Evolutionary conservation across 2,329 filamentous ascomycete genomes (phyloP).

Genomic region (Botrytis cinerea): DNA sequence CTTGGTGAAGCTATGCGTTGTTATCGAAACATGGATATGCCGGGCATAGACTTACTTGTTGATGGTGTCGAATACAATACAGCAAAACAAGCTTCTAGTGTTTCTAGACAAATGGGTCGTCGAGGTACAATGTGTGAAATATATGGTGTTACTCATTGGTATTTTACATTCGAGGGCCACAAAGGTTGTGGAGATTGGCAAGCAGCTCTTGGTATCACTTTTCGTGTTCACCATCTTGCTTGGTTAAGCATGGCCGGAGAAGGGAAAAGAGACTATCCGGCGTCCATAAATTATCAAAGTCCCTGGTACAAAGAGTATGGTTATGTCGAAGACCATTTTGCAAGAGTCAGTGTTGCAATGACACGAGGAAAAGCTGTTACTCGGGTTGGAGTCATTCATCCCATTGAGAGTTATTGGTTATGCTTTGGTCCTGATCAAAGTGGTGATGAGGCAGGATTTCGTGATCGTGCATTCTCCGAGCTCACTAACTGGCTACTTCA

Average conservation of each 20-base stretch:
- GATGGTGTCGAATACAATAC: slow-evolving; percentile 43
- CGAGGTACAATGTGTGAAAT: slow-evolving; percentile 41
- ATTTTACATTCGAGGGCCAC: slow-evolving; percentile 42
- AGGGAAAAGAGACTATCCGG: slow-evolving; percentile 42
- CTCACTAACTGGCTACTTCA: slow-evolving; percentile 39
- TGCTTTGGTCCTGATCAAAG: slow-evolving; percentile 40
- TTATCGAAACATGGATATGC: slow-evolving; percentile 40
- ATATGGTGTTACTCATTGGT: slow-evolving; percentile 42
- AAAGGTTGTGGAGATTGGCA: slow-evolving; percentile 44
- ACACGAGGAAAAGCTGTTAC: slow-evolving; percentile 40
- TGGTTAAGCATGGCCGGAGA: slow-evolving; percentile 43
- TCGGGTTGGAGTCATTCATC: slow-evolving; percentile 41
- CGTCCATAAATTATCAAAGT: slow-evolving; percentile 42
- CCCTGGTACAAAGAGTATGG: slow-evolving; percentile 43
- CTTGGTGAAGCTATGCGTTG: slow-evolving; percentile 43
- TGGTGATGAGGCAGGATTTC: slow-evolving; percentile 34
- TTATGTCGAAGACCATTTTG: slow-evolving; percentile 42
- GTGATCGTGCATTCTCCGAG: slow-evolving; percentile 39
- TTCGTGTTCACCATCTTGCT: slow-evolving; percentile 41
- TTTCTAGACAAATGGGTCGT: slow-evolving; percentile 39
- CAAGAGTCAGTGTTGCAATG: slow-evolving; percentile 40
- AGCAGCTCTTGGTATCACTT: slow-evolving; percentile 42
- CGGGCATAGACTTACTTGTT: slow-evolving; percentile 41
- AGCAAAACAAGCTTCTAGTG: slow-evolving; percentile 41
- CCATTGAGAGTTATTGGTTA: slow-evolving; percentile 43